Evolutionary conservation across 768 basidiomycete species (phyloP).

Genomic region (Lactifluus pinguis): DNA sequence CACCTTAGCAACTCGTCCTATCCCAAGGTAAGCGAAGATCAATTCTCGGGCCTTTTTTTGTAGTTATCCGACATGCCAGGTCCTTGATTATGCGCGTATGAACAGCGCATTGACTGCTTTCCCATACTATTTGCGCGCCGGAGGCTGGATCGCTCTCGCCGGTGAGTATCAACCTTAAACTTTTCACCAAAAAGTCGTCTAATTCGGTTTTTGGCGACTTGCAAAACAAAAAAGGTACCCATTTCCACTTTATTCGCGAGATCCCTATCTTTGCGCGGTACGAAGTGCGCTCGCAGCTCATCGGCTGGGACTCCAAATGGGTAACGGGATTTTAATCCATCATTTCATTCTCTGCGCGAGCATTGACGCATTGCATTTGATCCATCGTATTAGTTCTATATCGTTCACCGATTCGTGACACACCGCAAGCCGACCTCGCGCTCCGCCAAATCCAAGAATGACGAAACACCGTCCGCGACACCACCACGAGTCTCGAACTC

Average conservation of each 20-base stretch:
- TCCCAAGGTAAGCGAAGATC: constrained; percentile 44
- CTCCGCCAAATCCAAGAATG: constrained; percentile 10
- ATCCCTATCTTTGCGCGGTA: constrained; percentile 55
- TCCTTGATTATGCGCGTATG: constrained; percentile 32
- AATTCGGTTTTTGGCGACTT: neutral
- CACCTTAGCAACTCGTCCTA: constrained; percentile 81
- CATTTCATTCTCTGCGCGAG: neutral
- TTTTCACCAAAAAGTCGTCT: no score
- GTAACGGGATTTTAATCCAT: constrained; percentile 29
- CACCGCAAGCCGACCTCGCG: constrained; percentile 31
- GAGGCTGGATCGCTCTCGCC: constrained; percentile 54
- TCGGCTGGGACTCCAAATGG: constrained; percentile 75
- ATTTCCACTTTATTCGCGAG: constrained; percentile 62
- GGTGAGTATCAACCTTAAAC: constrained; percentile 22
- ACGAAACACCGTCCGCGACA: constrained; percentile 27
- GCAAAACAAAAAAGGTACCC: constrained; percentile 41
- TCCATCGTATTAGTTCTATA: constrained; percentile 44
- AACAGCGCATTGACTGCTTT: constrained; percentile 41
- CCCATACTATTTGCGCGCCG: constrained; percentile 47
- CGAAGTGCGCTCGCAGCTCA: constrained; percentile 50
- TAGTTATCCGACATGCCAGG: constrained; percentile 15
- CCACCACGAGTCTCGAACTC: neutral
- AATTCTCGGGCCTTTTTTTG: neutral
- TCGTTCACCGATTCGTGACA: constrained; percentile 56
- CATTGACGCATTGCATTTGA: neutral